Conservation (phyloP, 2,329 filamentous ascomycete genomes). For the Cladophialophora carrionii region DNA sequence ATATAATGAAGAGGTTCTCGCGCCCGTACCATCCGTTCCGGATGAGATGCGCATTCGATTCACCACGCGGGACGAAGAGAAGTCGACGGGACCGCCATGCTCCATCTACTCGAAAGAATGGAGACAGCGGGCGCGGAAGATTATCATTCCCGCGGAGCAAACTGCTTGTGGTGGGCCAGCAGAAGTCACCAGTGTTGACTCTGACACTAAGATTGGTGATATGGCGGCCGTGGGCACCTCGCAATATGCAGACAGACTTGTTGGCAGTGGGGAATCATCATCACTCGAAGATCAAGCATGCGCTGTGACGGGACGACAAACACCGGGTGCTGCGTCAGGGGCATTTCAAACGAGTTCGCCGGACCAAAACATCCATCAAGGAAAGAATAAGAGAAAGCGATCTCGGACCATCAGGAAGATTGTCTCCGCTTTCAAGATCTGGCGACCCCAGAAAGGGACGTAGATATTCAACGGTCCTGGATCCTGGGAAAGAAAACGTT, state of each 20-base stretch:
- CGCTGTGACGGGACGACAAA: neutral
- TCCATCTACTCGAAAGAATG: slow-evolving; percentile 21
- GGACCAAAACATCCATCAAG: neutral
- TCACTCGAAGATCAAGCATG: neutral
- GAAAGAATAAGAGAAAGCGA: slow-evolving; percentile 7
- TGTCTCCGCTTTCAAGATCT: slow-evolving; percentile 1
- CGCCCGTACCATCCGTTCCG: neutral
- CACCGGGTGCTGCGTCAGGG: neutral
- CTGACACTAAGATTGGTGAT: neutral
- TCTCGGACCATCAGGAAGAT: neutral
- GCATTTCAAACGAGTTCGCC: neutral
- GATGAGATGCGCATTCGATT: neutral
- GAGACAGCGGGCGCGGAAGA: slow-evolving; percentile 10
- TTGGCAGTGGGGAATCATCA: neutral
- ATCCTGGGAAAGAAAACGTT: neutral
- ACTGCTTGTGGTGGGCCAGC: neutral
- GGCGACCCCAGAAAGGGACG: neutral
- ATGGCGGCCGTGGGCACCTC: neutral
- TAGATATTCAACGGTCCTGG: neutral
- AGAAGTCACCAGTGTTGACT: neutral
- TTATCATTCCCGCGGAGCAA: neutral
- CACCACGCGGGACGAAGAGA: neutral
- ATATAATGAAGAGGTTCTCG: neutral
- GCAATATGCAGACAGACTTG: neutral
- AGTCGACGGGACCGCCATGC: slow-evolving; percentile 3